Evolutionary conservation across 139 green algal species (phyloP), one percentile per base, ranked within the genome.

Genomic region (Volvox africanus): DNA sequence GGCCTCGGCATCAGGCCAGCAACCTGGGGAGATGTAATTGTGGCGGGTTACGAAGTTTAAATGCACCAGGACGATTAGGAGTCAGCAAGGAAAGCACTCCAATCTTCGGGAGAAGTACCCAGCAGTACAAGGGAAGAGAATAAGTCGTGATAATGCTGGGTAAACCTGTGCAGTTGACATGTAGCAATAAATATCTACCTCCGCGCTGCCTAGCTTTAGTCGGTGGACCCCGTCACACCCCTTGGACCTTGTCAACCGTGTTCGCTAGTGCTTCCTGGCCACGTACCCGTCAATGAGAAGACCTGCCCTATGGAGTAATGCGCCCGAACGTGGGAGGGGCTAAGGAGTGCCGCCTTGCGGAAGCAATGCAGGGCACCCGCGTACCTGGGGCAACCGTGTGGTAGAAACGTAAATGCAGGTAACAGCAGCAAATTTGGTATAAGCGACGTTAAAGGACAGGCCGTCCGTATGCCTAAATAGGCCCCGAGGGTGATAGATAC

Each of bases 271-370:
- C 28, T 22, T 61, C 0, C 50, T 44, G 37, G 6, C 61, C 50
- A 12, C 61, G 36, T 68, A 81, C 84, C 37, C 28, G 81, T 91
- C 24, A 93, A 55, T n/a, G 87, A 68, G 68, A 91, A 79, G 14
- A 95, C 91, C 87, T 96, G 94, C 17, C 92, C 94, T 21, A 87
- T 79, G 21, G 94, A 94, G 82, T 96, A 96, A 65, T 95, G 92
- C 20, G 80, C 94, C 20, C 94, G 37, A 71, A 92, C 68, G 37
- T 93, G 91, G n/a, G 20, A 30, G 9, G 94, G 91, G 17, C 91
- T 18, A 11, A 96, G 73, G 78, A 90, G 55, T 78, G 94, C 76
- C 17, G 94, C 94, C 71, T 86, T 65, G 35, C 94, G 86, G 75
- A 96, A 65, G 94, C 93, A 95, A 88, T 93, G 91, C 88, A 94